These are phyloP conservation scores for Pyrenopolyporus hunteri DNA, from an alignment of 495 filamentous ascomycete species.

Conservation along the genomic window DNA sequence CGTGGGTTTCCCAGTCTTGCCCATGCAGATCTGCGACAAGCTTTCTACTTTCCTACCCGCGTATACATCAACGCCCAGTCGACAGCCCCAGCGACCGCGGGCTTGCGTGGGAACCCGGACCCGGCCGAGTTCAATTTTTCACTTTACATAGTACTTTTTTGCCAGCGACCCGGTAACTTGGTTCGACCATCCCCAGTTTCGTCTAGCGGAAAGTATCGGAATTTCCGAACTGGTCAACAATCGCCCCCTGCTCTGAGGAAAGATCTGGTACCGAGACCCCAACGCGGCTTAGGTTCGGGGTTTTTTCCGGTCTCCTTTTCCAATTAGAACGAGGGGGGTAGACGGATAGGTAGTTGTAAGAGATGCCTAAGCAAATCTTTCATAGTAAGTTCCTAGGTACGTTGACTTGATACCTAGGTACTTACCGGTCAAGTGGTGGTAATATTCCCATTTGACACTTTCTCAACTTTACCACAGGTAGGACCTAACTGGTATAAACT, in stretches of 20 bases:
- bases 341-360: too few species aligned
- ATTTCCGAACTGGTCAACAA: constrained; percentile 14
- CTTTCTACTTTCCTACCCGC: constrained; percentile 2
- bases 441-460: too few species aligned
- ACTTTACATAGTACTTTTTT: neutral
- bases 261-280: constrained; percentile 23
- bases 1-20: constrained; percentile 1
- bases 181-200: constrained; percentile 20
- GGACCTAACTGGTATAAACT: too few species aligned
- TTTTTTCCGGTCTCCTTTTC: constrained; percentile 1
- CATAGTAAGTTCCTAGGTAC: too few species aligned
- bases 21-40: constrained; percentile 26
- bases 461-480: too few species aligned
- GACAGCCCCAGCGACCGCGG: constrained; percentile 6
- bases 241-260: neutral
- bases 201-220: constrained; percentile 15
- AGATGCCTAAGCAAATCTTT: too few species aligned
- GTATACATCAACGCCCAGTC: neutral
- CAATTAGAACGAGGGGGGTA: too few species aligned
- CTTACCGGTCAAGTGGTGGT: too few species aligned
- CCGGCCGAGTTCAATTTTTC: constrained; percentile 12
- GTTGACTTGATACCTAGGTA: too few species aligned
- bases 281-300: constrained; percentile 11
- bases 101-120: constrained; percentile 20
- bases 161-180: constrained; percentile 31